Base-by-base conservation (phyloP, 2,329 filamentous ascomycete genomes). In the Trichoderma endophyticum region DNA sequence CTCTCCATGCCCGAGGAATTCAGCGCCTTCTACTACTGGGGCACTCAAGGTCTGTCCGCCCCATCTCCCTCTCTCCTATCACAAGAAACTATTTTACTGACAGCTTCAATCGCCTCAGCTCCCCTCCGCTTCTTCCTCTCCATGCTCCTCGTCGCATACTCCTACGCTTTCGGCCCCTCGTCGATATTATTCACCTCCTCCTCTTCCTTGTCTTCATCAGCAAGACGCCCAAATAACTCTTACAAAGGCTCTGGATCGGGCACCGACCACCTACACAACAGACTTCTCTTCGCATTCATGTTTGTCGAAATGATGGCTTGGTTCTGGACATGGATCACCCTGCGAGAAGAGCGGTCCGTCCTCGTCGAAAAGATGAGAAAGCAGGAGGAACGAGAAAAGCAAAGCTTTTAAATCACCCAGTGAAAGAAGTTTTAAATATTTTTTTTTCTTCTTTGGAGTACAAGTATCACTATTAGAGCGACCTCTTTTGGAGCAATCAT, bases 261-360 rank as follows among this genome's bases (percentile, higher is more conserved):
- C 74, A 85, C 89, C 64, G 91, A 94, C 74, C 87, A 88, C 28
- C 81, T 97, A 77, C 94, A 95, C 84, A 97, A 97, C 79, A 89
- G 93, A 65, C 84, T 97, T 54, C 89, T 97, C 54, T 97, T 98
- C 79, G 90, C 92, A 0, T 96, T 94, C 82, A 90, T 90, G 9
- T 96, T 97, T 77, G 79, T 97, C 78, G 95, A 98, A 84, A 89
- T 93, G 80, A 85, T 93, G 75, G 87, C 88, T 73, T 97, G 94
- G 93, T 94, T 97, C 81, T 97, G 94, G 94, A 90, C 89, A 28
- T 93, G 90, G 86, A 86, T 91, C 34, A 92, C 89, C 5, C 80
- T 94, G 76, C 85, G 89, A 67, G 92, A 94, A 77, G 92, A 94
- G 83, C 78, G 83, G n/a, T 74, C 77, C 5, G 82, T 80, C 24